phyloP scores from a whole-genome alignment of 2,329 filamentous ascomycete species.

The Penicillium griseofulvum region DNA sequence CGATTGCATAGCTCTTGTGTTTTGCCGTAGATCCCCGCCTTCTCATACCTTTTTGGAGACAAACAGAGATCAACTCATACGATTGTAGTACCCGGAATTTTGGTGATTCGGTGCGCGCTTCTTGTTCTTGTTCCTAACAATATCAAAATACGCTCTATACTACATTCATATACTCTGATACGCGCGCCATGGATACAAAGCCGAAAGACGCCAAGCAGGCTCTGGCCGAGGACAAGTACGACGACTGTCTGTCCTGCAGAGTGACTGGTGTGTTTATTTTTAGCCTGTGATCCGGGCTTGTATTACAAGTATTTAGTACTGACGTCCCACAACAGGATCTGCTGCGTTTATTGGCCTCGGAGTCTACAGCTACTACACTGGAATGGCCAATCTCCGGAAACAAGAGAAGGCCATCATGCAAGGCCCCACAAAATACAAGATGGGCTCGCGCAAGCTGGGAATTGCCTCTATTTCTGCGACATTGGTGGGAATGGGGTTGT shows the following conservation, averaged over 20 bases:
- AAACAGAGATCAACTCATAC: background rate
- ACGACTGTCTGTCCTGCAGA: conserved; percentile 70
- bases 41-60: conserved; percentile 13
- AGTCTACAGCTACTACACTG: conserved; percentile 73
- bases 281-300: background rate
- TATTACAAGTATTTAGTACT: conserved; percentile 2
- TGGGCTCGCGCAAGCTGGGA: conserved; percentile 66
- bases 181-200: conserved; percentile 51
- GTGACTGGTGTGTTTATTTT: conserved; percentile 57
- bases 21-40: conserved; percentile 37
- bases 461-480: conserved; percentile 66
- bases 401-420: conserved; percentile 62
- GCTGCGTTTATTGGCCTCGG: conserved; percentile 72
- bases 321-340: conserved; percentile 55
- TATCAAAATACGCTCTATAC: conserved; percentile 17
- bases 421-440: conserved; percentile 69
- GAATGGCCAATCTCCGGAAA: conserved; percentile 66
- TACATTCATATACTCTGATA: conserved; percentile 46
- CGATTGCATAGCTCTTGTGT: conserved; percentile 24
- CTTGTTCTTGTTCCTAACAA: background rate
- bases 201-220: conserved; percentile 62
- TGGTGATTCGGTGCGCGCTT: background rate
- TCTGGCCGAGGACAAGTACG: conserved; percentile 39
- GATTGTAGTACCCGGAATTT: background rate
- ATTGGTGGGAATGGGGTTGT: conserved; percentile 68